Conservation (phyloP, 768 basidiomycete species). For the Pulveroboletus frians region DNA sequence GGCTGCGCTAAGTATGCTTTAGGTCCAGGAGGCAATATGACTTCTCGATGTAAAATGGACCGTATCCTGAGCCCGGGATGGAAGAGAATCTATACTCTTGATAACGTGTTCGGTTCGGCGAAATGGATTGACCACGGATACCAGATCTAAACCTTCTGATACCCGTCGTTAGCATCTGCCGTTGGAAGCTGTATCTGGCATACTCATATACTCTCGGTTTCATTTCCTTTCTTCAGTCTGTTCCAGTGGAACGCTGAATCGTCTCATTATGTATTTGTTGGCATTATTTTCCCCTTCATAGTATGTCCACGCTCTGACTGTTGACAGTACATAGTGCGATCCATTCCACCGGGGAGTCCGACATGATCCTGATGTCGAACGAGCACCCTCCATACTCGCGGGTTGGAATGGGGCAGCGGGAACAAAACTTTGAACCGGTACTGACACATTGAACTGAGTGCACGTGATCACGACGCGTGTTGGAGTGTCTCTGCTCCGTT, state of each 20-base stretch:
- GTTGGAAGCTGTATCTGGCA: neutral
- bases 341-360: too few species aligned
- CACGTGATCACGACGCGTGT: slow-evolving; percentile 30
- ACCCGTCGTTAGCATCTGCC: neutral
- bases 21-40: slow-evolving; percentile 53
- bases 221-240: too few species aligned
- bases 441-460: neutral
- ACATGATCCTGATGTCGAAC: too few species aligned
- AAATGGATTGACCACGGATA: slow-evolving; percentile 55
- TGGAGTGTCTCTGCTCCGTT: neutral
- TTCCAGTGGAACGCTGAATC: too few species aligned
- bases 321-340: too few species aligned
- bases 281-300: too few species aligned
- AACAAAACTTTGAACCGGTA: too few species aligned
- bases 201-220: too few species aligned
- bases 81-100: slow-evolving; percentile 35
- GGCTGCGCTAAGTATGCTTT: neutral
- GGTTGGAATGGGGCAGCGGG: neutral
- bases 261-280: too few species aligned
- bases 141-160: slow-evolving; percentile 8
- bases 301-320: too few species aligned
- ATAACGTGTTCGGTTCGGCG: slow-evolving; percentile 47
- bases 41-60: slow-evolving; percentile 40
- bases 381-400: too few species aligned
- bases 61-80: slow-evolving; percentile 38